Conservation (phyloP, 306 rosid species). For the Cucumis cinereus region DNA sequence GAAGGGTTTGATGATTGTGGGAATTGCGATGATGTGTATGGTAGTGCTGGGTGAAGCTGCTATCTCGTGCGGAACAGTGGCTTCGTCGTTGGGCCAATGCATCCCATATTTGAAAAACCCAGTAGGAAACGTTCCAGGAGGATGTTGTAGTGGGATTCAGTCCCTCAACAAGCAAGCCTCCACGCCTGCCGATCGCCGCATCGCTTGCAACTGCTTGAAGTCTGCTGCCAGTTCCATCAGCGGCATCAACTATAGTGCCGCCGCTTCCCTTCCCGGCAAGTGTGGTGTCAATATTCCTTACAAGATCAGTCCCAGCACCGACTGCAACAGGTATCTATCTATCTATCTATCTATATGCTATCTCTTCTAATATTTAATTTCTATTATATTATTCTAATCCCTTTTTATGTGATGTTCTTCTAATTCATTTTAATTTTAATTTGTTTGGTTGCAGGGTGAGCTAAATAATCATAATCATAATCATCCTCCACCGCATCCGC, state of each 20-base stretch:
- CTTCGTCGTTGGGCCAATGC: constrained; percentile 15
- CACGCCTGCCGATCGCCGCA: constrained; percentile 36
- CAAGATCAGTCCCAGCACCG: constrained; percentile 53
- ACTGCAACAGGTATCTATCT: constrained; percentile 28
- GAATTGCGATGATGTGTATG: background rate
- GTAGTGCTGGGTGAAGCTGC: background rate
- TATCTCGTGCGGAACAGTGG: constrained; percentile 27
- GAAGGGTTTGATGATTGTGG: background rate
- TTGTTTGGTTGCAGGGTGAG: background rate
- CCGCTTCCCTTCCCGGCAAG: constrained; percentile 14
- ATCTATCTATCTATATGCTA: background rate
- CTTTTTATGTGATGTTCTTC: too few relatives aligned
- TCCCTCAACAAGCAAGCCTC: constrained; percentile 22
- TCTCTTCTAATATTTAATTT: too few relatives aligned
- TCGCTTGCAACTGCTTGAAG: constrained; percentile 43
- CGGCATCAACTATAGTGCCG: constrained; percentile 4
- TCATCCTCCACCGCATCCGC: too few relatives aligned
- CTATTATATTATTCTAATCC: too few relatives aligned
- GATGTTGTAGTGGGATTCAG: constrained; percentile 40
- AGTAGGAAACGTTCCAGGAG: constrained; percentile 2
- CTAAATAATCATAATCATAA: too few relatives aligned
- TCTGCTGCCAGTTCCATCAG: constrained; percentile 13
- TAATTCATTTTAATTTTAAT: too few relatives aligned
- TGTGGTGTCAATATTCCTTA: constrained; percentile 42
- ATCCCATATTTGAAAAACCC: constrained; percentile 10